phyloP scores from a whole-genome alignment of 2,329 filamentous ascomycete species.

The Fusarium sp. region DNA sequence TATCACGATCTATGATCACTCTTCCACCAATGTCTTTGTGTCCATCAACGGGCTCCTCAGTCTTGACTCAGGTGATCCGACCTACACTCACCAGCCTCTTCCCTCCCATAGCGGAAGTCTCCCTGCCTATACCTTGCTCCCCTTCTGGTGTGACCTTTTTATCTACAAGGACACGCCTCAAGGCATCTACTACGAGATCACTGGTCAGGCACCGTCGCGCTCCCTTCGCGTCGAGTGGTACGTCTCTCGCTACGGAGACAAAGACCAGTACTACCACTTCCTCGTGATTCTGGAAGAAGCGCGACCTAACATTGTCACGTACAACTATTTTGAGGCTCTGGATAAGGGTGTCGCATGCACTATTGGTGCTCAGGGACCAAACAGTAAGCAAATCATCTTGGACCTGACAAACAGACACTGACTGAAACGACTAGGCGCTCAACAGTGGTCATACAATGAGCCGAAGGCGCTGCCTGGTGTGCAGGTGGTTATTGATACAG shows the following conservation, averaged over 20 bases:
- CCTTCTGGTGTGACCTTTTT: slow-evolving; percentile 5
- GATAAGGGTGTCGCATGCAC: slow-evolving; percentile 1
- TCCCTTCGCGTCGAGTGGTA: slow-evolving; percentile 3
- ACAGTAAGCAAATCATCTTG: not conserved
- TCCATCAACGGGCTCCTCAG: slow-evolving; percentile 5
- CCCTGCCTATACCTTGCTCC: not conserved
- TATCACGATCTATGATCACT: not conserved
- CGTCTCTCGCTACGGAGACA: slow-evolving; percentile 6
- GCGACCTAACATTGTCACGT: slow-evolving; percentile 3
- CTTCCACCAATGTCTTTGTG: not conserved
- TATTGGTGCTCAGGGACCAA: slow-evolving; percentile 3
- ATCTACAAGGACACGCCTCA: slow-evolving; percentile 10
- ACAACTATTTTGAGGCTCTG: slow-evolving; percentile 6
- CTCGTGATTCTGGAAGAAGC: not conserved
- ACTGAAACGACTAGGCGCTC: not conserved
- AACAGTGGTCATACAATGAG: slow-evolving; percentile 9
- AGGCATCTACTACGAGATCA: slow-evolving; percentile 3
- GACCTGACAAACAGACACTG: not conserved
- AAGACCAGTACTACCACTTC: slow-evolving; percentile 7
- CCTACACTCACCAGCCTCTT: not conserved
- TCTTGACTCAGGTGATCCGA: not conserved
- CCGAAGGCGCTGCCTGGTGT: slow-evolving; percentile 3
- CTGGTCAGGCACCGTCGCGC: not conserved
- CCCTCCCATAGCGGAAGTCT: not conserved
- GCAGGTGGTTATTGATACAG: not conserved